Evolutionary conservation across 2,329 filamentous ascomycete genomes (phyloP).

Genomic region (Graphilbum ipis-grandicollis): DNA sequence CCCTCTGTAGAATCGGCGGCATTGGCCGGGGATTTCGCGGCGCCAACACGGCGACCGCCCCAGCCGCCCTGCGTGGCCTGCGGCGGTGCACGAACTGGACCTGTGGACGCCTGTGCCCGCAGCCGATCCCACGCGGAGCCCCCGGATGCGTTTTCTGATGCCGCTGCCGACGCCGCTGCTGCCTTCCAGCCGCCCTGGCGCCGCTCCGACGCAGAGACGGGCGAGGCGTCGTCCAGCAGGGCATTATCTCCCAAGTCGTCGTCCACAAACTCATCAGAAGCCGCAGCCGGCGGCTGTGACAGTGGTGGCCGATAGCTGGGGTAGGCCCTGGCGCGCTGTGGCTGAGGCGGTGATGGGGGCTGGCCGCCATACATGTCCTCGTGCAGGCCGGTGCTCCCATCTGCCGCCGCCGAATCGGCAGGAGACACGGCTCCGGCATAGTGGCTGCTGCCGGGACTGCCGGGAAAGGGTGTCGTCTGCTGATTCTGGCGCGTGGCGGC

Average conservation of each 20-base stretch:
- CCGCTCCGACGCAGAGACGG: conserved; percentile 5
- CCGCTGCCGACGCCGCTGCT: no score
- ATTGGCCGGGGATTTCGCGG: neutral
- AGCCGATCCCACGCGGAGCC: conserved; percentile 10
- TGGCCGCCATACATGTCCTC: neutral
- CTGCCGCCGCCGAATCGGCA: neutral
- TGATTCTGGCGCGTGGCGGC: neutral
- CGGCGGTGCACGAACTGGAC: neutral
- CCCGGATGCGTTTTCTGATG: no score
- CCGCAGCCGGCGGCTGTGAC: neutral
- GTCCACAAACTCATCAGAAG: neutral
- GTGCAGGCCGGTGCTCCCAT: neutral
- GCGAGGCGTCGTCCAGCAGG: conserved; percentile 9
- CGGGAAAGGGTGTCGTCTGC: neutral
- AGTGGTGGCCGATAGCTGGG: neutral
- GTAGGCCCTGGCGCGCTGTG: neutral
- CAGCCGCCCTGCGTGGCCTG: neutral
- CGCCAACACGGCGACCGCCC: neutral
- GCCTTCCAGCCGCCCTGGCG: conserved; percentile 2
- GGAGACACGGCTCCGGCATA: no score
- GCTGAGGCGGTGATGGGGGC: no score
- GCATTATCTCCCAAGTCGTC: conserved; percentile 1
- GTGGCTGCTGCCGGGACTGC: no score
- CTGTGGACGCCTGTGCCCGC: conserved; percentile 1
- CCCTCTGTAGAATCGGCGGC: neutral